phyloP scores from a whole-genome alignment of 768 basidiomycete species.

The Gymnopilus junonius region DNA sequence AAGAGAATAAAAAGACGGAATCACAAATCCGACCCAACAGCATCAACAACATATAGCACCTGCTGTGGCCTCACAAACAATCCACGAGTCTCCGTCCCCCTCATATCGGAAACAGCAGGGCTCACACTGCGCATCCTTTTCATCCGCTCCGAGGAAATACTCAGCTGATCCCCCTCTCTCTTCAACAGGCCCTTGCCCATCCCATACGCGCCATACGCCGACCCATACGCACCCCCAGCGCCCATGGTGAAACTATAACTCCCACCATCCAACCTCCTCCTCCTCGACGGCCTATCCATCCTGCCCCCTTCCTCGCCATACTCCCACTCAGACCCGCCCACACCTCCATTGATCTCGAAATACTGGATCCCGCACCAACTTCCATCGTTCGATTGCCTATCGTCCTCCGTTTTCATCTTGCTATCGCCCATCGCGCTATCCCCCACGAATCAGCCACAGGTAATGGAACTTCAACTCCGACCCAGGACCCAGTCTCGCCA shows the following conservation, averaged over 20 bases:
- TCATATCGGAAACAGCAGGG: slow-evolving; percentile 62
- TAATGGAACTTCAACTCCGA: too few species aligned
- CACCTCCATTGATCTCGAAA: slow-evolving; percentile 73
- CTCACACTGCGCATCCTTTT: slow-evolving; percentile 75
- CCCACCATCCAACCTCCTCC: slow-evolving; percentile 48
- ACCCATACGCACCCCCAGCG: slow-evolving; percentile 20
- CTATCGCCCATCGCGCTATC: slow-evolving; percentile 10
- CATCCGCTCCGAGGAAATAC: slow-evolving; percentile 62
- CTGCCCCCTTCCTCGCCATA: slow-evolving; percentile 29
- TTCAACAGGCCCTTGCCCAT: slow-evolving; percentile 32
- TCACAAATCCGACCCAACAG: slow-evolving; percentile 70
- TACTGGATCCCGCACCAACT: too few species aligned
- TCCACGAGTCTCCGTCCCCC: slow-evolving; percentile 64
- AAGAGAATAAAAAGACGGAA: too few species aligned
- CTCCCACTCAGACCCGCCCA: slow-evolving; percentile 57
- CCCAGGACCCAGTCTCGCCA: too few species aligned
- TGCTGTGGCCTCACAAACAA: slow-evolving; percentile 86
- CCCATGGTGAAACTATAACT: not conserved
- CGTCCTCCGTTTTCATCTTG: slow-evolving; percentile 39
- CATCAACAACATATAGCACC: slow-evolving; percentile 86
- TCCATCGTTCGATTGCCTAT: slow-evolving; percentile 88
- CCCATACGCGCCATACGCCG: too few species aligned
- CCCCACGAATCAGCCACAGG: slow-evolving; percentile 47
- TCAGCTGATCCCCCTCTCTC: slow-evolving; percentile 47
- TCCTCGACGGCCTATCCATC: slow-evolving; percentile 47